Conservation (phyloP, 164 flowering plant genomes). For the Aristolochia fimbriata region DNA sequence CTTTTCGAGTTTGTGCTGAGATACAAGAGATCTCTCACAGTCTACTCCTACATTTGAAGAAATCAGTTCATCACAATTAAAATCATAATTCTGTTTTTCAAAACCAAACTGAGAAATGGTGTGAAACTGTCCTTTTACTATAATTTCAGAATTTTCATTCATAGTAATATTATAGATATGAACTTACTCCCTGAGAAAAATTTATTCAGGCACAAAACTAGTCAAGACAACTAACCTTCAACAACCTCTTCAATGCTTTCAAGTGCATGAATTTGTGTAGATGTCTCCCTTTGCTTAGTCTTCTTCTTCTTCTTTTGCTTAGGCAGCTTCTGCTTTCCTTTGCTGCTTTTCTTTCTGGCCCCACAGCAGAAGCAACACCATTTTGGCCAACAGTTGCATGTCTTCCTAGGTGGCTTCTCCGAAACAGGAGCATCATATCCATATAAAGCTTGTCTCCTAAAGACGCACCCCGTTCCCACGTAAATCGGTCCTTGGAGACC, state of each 20-base stretch:
- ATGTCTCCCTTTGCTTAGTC: constrained; percentile 39
- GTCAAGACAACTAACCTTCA: constrained; percentile 45
- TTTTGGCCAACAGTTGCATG: constrained; percentile 42
- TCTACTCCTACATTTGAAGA: constrained; percentile 24
- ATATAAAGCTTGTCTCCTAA: constrained; percentile 86
- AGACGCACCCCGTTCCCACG: constrained; percentile 96
- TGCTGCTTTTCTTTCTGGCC: constrained; percentile 52
- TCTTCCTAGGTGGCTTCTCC: constrained; percentile 42
- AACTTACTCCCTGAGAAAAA: too few relatives aligned
- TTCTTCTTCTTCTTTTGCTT: constrained; percentile 24
- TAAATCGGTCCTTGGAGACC: constrained; percentile 98
- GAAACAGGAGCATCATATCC: constrained; percentile 90
- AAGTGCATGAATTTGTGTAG: constrained; percentile 55
- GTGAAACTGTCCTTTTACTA: too few relatives aligned
- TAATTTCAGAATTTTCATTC: too few relatives aligned
- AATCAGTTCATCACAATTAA: too few relatives aligned
- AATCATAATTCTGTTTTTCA: too few relatives aligned
- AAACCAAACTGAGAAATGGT: too few relatives aligned
- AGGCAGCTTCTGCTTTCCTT: constrained; percentile 14
- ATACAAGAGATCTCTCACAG: constrained; percentile 33
- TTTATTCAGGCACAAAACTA: too few relatives aligned
- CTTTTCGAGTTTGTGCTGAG: constrained; percentile 46
- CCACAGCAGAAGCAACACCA: constrained; percentile 49
- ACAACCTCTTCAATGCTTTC: constrained; percentile 93
- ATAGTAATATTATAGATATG: too few relatives aligned